Evolutionary conservation across 2,329 filamentous ascomycete genomes (phyloP).

Genomic region (Pyrenophora graminea): DNA sequence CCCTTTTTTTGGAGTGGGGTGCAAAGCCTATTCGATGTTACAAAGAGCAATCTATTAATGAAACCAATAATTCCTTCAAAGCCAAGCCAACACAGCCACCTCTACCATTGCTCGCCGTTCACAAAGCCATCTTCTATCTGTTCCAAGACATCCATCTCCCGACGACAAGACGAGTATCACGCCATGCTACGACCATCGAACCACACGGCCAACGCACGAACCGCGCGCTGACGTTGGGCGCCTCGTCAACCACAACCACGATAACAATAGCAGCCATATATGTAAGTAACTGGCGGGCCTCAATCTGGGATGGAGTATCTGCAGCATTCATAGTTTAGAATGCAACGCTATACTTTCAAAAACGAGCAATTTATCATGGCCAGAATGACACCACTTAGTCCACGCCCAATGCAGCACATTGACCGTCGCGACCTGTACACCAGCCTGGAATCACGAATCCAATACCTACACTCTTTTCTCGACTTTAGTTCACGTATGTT

Average conservation of each 20-base stretch:
- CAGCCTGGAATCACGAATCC: slow-evolving; percentile 68
- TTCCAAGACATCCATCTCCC: not conserved
- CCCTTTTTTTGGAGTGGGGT: too few species aligned
- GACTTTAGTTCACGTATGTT: slow-evolving; percentile 71
- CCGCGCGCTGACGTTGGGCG: not conserved
- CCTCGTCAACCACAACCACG: not conserved
- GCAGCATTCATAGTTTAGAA: too few species aligned
- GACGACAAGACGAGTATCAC: slow-evolving; percentile 18
- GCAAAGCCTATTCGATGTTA: too few species aligned
- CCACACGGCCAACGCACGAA: slow-evolving; percentile 1
- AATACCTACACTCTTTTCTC: slow-evolving; percentile 75
- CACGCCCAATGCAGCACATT: slow-evolving; percentile 60
- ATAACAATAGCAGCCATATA: not conserved
- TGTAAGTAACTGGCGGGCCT: not conserved
- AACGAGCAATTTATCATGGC: not conserved
- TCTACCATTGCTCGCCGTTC: too few species aligned
- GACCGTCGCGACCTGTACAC: slow-evolving; percentile 74
- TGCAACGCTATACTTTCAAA: too few species aligned
- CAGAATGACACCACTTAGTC: slow-evolving; percentile 32
- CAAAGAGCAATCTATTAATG: too few species aligned
- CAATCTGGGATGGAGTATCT: too few species aligned
- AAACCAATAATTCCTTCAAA: too few species aligned
- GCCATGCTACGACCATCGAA: slow-evolving; percentile 29
- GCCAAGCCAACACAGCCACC: too few species aligned
- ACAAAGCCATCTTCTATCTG: too few species aligned